Conservation (phyloP, 2,329 filamentous ascomycete genomes). For the Dothistroma pini region DNA sequence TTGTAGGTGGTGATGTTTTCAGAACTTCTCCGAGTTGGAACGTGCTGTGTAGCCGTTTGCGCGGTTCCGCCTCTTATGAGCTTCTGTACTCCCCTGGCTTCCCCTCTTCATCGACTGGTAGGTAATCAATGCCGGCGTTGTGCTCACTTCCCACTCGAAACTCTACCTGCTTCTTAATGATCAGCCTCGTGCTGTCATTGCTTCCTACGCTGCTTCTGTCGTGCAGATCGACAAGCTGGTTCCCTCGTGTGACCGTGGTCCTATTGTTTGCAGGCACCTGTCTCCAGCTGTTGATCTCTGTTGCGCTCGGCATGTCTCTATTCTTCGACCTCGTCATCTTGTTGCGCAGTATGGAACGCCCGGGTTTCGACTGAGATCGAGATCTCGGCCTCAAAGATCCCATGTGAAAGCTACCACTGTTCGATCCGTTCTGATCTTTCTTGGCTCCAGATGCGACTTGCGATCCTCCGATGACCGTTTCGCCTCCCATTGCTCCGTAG, state of each 20-base stretch:
- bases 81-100: neutral
- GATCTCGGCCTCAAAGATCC: neutral
- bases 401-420: slow-evolving; percentile 9
- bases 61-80: neutral
- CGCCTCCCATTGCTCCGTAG: slow-evolving; percentile 21
- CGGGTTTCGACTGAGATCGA: neutral
- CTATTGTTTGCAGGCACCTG: slow-evolving; percentile 3
- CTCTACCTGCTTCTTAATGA: slow-evolving; percentile 21
- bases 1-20: neutral
- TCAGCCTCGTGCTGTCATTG: slow-evolving; percentile 20
- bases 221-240: neutral
- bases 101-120: neutral
- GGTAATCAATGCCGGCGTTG: neutral
- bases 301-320: neutral
- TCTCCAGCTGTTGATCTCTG: slow-evolving; percentile 2
- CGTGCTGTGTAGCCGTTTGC: neutral
- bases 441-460: slow-evolving; percentile 9
- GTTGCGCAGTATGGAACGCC: slow-evolving; percentile 2
- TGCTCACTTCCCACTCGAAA: slow-evolving; percentile 12
- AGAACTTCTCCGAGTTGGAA: neutral
- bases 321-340: slow-evolving; percentile 3
- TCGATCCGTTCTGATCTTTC: slow-evolving; percentile 6
- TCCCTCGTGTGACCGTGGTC: slow-evolving; percentile 6
- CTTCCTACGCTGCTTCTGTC: slow-evolving; percentile 15
- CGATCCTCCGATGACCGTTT: slow-evolving; percentile 12